Conservation (phyloP, 2,329 filamentous ascomycete species). For the Xylaria multiplex region DNA sequence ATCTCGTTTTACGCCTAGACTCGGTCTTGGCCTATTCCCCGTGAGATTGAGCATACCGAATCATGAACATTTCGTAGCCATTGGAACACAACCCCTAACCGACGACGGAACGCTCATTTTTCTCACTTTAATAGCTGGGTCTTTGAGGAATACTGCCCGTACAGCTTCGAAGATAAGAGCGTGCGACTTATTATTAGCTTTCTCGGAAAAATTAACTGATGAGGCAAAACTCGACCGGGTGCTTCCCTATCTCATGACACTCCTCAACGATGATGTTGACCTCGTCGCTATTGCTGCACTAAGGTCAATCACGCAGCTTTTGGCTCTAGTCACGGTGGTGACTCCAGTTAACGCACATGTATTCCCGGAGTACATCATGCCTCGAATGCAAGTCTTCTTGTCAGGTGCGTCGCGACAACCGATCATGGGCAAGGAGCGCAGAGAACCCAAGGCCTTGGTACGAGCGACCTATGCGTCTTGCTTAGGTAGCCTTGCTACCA, state of each 20-base stretch:
- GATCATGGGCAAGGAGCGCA: constrained; percentile 51
- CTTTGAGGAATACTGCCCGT: constrained; percentile 87
- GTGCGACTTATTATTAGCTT: constrained; percentile 90
- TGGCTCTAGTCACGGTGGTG: constrained; percentile 87
- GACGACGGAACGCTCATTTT: constrained; percentile 96
- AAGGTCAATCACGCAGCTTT: constrained; percentile 85
- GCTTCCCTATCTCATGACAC: constrained; percentile 84
- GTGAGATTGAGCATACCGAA: constrained; percentile 88
- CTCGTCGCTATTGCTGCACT: constrained; percentile 87
- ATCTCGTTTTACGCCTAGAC: constrained; percentile 55
- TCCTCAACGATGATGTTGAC: constrained; percentile 84
- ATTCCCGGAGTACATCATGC: constrained; percentile 74
- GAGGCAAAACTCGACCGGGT: constrained; percentile 96
- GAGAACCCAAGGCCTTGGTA: constrained; percentile 73
- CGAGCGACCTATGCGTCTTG: constrained; percentile 94
- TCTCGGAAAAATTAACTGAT: constrained; percentile 89
- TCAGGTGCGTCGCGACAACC: constrained; percentile 53
- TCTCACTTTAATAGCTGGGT: constrained; percentile 86
- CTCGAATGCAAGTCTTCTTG: constrained; percentile 67
- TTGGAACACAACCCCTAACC: constrained; percentile 67
- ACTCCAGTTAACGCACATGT: constrained; percentile 79
- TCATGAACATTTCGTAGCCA: constrained; percentile 75
- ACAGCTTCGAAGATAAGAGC: constrained; percentile 87
- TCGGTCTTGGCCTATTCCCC: constrained; percentile 75
- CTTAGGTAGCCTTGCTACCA: constrained; percentile 86